phyloP scores from a whole-genome alignment of 2,329 filamentous ascomycete genomes.

The Gnomoniopsis smithogilvyi region DNA sequence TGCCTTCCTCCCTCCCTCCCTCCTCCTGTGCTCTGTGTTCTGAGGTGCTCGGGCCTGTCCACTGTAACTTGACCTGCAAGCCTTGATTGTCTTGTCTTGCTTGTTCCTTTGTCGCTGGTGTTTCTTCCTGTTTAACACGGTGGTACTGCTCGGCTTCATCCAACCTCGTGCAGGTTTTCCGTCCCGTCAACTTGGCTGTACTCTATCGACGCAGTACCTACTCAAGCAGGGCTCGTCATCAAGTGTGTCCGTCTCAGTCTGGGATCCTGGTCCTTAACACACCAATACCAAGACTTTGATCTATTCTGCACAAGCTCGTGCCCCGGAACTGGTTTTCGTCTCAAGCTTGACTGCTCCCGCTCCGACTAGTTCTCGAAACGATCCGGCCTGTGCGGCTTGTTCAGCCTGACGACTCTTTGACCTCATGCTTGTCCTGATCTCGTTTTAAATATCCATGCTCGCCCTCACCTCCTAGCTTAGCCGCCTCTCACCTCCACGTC shows the following conservation, averaged over 20 bases:
- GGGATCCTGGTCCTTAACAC: background rate
- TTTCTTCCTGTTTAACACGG: too few relatives aligned
- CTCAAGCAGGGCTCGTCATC: background rate
- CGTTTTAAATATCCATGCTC: slow-evolving; percentile 8
- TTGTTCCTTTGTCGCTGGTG: too few relatives aligned
- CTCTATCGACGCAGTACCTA: too few relatives aligned
- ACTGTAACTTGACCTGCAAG: too few relatives aligned
- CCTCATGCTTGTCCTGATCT: background rate
- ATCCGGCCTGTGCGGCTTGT: background rate
- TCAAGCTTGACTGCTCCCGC: background rate
- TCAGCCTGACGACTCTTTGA: background rate
- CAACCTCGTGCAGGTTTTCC: too few relatives aligned
- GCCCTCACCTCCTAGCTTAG: background rate
- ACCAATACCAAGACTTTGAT: background rate
- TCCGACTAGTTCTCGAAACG: background rate
- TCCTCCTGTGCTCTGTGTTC: too few relatives aligned
- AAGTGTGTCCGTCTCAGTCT: background rate
- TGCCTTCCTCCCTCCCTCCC: too few relatives aligned
- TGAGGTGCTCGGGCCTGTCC: too few relatives aligned
- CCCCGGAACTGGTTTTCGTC: background rate
- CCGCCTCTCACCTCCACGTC: too few relatives aligned
- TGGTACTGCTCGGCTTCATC: too few relatives aligned
- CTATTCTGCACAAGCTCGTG: background rate
- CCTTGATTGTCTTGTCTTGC: too few relatives aligned
- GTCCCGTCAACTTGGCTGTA: too few relatives aligned